Base-by-base conservation (phyloP, 495 filamentous ascomycete genomes). In the Pyrenula massariospora region DNA sequence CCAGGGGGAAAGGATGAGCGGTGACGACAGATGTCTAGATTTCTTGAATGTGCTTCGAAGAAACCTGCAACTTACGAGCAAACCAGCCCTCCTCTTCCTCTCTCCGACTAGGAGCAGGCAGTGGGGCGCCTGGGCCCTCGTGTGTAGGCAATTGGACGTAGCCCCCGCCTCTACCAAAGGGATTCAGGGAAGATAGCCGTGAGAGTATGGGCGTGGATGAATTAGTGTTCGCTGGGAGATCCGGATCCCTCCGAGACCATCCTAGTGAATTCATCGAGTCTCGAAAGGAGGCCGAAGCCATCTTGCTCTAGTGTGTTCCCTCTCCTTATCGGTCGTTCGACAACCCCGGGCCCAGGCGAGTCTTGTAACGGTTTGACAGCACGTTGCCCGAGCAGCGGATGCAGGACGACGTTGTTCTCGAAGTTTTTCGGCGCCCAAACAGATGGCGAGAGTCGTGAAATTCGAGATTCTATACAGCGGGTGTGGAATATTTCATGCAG, bases 11-110 rank as follows among this genome's bases (percentile, higher is more conserved):
- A 10, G 55, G 24, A 11, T 2, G 48, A 12, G 1, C 11, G 11
- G 52, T 57, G 48, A 24, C 48, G 21, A 48, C 25, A 25, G 12
- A 31, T 22, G 23, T 19, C 19, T 22, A 56, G 8, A 42, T 8
- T 42, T 42, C 31, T 42, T 5, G 31, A 42, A 42, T 42, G 8
- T 42, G 5, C 15, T 5, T 42, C 5, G 31, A 42, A 42, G 31
- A 42, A 42, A 42, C 8, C 31, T 42, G 63, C 70, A 70, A 94
- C 93, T 92, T 83, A 98, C 93, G 76, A 58, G 87, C 88, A 80
- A 98, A 91, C 82, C 87, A 96, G 53, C 83, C 87, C 69, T 95
- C 93, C 61, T 98, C 93, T 72, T 97, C 93, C 60, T 96, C 90
- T 56, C 91, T 80, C 61, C 93, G 81, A 65, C 62, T 89, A 55